Evolutionary conservation across 2,329 filamentous ascomycete species (phyloP), one percentile per base, ranked within the genome.

Genomic region (Stagonosporopsis cucurbitacearum): DNA sequence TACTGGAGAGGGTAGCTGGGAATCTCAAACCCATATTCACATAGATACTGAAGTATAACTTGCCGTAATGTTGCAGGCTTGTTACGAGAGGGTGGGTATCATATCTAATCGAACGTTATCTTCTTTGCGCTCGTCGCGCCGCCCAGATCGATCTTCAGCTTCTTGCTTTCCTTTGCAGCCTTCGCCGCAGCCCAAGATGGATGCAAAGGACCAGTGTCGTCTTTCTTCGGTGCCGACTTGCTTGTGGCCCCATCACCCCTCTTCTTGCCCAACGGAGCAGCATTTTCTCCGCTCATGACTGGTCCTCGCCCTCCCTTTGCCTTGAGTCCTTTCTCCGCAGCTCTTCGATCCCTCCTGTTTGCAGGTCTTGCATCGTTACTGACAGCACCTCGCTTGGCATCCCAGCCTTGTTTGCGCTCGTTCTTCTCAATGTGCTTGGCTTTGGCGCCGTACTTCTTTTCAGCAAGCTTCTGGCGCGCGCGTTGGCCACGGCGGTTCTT

Each of bases 401-500:
- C 86, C 84, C 86, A 88, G 2, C 83, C 85, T 32, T 75, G 73
- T 63, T 85, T 80, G 39, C 81, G 62, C 8, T 69, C 75, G 32
- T 69, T 69, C 11, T 81, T 79, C 39, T 87, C 73, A 3, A 87
- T 44, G 67, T 92, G 90, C 64, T 87, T 89, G 1, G 91, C 91
- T 59, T 84, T 82, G 13, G 82, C 80, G 45, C 90, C 90, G 72
- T 83, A 94, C 70, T 93, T 94, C 78, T 91, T 88, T 78, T 94
- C 90, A 80, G 87, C 90, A 55, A 95, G 89, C 22, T 87, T 85
- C 70, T 90, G 89, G 8, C 91, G 85, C n/a, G 88, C 89, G 39
- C 87, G 84, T 76, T 96, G 91, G 3, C 91, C 91, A 42, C 86
- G 82, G 20, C 89, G 82, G 67, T 94, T 93, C 76, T 92, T 93